Evolutionary conservation across 2,329 filamentous ascomycete genomes (phyloP).

Genomic region (Fusarium xyrophilum): DNA sequence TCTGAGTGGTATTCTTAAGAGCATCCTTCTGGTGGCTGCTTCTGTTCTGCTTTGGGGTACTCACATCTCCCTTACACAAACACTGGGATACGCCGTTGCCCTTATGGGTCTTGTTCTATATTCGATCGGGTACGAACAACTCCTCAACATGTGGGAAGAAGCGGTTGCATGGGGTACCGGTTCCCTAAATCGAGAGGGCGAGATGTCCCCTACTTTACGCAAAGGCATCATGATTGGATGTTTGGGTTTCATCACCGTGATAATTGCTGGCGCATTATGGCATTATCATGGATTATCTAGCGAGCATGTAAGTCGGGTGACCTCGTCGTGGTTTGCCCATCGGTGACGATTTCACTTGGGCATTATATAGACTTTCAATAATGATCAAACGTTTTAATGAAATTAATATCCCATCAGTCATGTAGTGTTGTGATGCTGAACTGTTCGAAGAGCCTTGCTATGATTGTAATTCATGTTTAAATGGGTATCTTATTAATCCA

Average conservation of each 20-base stretch:
- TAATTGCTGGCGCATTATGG: slow-evolving; percentile 41
- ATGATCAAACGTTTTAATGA: slow-evolving; percentile 23
- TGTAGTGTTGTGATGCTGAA: background rate
- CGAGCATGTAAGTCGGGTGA: slow-evolving; percentile 24
- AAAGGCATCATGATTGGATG: slow-evolving; percentile 35
- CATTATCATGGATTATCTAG: slow-evolving; percentile 33
- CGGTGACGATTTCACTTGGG: slow-evolving; percentile 21
- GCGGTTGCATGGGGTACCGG: slow-evolving; percentile 36
- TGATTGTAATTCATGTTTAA: background rate
- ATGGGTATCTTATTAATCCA: slow-evolving; percentile 31
- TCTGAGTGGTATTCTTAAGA: slow-evolving; percentile 85
- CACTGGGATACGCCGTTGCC: slow-evolving; percentile 79
- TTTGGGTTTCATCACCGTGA: slow-evolving; percentile 39
- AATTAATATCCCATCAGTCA: background rate
- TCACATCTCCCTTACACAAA: slow-evolving; percentile 72
- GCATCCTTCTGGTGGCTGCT: slow-evolving; percentile 79
- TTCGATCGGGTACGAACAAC: slow-evolving; percentile 51
- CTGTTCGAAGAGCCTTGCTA: background rate
- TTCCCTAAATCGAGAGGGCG: slow-evolving; percentile 33
- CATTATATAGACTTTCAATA: slow-evolving; percentile 32
- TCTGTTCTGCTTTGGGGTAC: slow-evolving; percentile 83
- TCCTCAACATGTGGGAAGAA: slow-evolving; percentile 36
- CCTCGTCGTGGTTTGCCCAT: slow-evolving; percentile 36
- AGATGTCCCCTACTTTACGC: slow-evolving; percentile 32
- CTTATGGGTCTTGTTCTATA: slow-evolving; percentile 59